Evolutionary conservation across 2,329 filamentous ascomycete species (phyloP), one percentile per base, ranked within the genome.

Genomic region (Beauveria sp.): DNA sequence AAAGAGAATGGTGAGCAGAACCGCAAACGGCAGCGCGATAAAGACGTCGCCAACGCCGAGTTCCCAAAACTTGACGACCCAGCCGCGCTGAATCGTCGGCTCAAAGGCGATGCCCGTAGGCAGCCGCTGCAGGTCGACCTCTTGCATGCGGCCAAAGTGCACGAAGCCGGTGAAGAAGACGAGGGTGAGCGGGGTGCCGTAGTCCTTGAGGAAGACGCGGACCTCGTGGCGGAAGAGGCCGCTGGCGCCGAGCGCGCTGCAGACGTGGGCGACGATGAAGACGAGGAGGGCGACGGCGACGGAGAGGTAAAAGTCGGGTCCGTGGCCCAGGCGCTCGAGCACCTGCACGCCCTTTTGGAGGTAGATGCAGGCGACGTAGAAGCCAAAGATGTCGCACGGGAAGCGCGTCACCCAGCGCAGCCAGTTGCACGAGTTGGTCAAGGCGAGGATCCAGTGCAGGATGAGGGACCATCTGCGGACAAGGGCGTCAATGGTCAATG

Each of bases 281-380:
- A 96, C 90, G 20, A 96, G 82, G 43, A 96, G 78, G 8, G 90
- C 83, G 1, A 92, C 84, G 67, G 87, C 83, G 68, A 96, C 84
- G 52, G 89, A 92, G 28, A 96, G 83, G 70, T 96, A 96, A 77
- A 95, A 78, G 71, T 88, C 83, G 54, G 79, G 81, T 66, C 79
- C 74, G 72, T 79, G 70, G 74, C 89, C 92, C 69, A 96, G 88
- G 14, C 88, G 83, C 49, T 87, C 88, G 22, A 96, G 82, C 16
- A 96, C 90, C 74, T 96, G 90, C 64, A 96, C 88, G 18, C 91
- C 91, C 75, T 96, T 96, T 70, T 96, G 91, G 22, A 96, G 80
- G 71, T 96, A 96, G 73, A 96, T 93, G 71, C 90, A 92, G 62
- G 91, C 91, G 53, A 96, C 91, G 71, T 96, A 96, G 76, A 96